These are phyloP conservation scores for Diplogelasinospora grovesii DNA, from an alignment of 495 filamentous ascomycete genomes.

Conservation along the genomic window DNA sequence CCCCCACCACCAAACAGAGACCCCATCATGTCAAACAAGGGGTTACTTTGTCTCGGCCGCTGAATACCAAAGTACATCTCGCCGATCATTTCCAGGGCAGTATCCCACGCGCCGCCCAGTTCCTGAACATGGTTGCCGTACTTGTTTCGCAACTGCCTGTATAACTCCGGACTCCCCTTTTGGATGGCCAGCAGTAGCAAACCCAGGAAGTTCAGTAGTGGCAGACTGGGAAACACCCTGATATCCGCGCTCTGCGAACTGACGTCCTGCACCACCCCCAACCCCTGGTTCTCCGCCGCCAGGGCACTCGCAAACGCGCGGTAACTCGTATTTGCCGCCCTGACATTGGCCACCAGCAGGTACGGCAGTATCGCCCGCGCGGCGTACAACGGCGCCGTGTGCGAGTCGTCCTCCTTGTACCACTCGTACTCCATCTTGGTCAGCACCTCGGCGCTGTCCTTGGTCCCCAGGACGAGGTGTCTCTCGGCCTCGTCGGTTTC, in stretches of 20 bases:
- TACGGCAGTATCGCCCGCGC: slow-evolving; percentile 89
- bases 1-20: slow-evolving; percentile 77
- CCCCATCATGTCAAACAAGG: slow-evolving; percentile 95
- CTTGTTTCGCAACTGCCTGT: slow-evolving; percentile 71
- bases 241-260: slow-evolving; percentile 67
- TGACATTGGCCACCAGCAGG: slow-evolving; percentile 81
- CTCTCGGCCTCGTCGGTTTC: slow-evolving; percentile 88
- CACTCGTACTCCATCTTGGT: slow-evolving; percentile 82
- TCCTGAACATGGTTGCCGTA: slow-evolving; percentile 75
- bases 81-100: slow-evolving; percentile 75
- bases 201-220: slow-evolving; percentile 86
- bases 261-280: slow-evolving; percentile 73
- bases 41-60: slow-evolving; percentile 79
- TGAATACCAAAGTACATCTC: slow-evolving; percentile 98
- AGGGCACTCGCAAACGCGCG: slow-evolving; percentile 73
- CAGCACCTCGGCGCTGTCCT: slow-evolving; percentile 75
- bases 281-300: slow-evolving; percentile 50
- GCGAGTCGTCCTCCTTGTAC: slow-evolving; percentile 82
- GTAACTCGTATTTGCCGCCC: slow-evolving; percentile 76
- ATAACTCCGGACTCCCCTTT: slow-evolving; percentile 71
- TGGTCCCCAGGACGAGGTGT: slow-evolving; percentile 84
- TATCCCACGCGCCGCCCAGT: slow-evolving; percentile 64
- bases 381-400: slow-evolving; percentile 83
- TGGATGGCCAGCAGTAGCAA: slow-evolving; percentile 78
- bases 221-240: slow-evolving; percentile 78